Evolutionary conservation across 208 protist genomes (phyloP), one percentile per base, ranked within the genome.

Genomic region (Trypanosoma congolense): DNA sequence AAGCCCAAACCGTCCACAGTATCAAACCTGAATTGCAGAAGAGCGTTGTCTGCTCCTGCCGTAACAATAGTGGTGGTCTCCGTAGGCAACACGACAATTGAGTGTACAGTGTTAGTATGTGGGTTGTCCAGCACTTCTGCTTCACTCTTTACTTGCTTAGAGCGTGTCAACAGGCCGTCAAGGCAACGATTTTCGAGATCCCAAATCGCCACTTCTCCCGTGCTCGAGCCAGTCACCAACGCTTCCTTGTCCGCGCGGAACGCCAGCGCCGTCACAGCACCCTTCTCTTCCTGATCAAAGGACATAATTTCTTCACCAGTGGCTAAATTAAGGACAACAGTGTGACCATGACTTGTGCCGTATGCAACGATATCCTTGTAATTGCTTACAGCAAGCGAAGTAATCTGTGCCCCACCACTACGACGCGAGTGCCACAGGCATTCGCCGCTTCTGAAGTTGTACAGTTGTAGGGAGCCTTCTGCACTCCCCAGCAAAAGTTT

Each of bases 11-110:
- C 83, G 45, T 93, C 85, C 10, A 94, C 80, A 0, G 85, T 95
- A 72, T 95, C 87, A 69, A 96, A 93, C 60, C 83, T 80, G 70
- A 93, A 96, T 55, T 93, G 83, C 67, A 85, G 63, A 10, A 96
- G 54, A 16, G 82, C 71, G 73, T 96, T 96, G 66, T 96, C 90
- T 12, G 73, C 81, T 30, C 85, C 78, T n/a, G 72, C 83, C n/a
- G 80, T 90, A 25, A 92, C 65, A 33, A 96, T 71, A 40, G 89
- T 54, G 24, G 79, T 36, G 2, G 42, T 48, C 19, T 66, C 65
- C 14, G 58, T 40, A 30, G 70, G 64, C 49, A 91, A 78, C 31
- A 83, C 80, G 41, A 91, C 42, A 47, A 92, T 74, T 6, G 72
- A 83, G 60, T 88, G 86, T 45, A 94, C 83, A 1, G 59, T 67